Percentiles rank a stretch among this genome's conserved stretches.
phyloP scores from a whole-genome alignment of 768 basidiomycete species.

The Rossbeevera mucosa region DNA sequence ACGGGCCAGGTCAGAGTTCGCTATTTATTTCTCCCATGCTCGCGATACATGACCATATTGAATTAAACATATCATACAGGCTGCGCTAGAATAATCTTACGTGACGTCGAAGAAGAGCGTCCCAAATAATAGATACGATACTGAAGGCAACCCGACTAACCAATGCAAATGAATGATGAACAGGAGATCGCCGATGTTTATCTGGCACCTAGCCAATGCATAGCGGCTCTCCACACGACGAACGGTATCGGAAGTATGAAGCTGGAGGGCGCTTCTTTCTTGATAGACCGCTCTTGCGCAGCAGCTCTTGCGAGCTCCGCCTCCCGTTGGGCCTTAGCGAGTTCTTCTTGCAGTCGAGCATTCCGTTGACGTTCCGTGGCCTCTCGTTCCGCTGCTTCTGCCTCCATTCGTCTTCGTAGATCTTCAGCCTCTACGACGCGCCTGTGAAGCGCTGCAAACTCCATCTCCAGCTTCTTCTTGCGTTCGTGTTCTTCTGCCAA shows the following conservation, averaged over 20 bases:
- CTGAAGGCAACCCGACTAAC: neutral
- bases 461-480: constrained; percentile 25
- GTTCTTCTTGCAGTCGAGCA: constrained; percentile 29
- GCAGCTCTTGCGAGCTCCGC: constrained; percentile 20
- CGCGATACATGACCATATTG: neutral
- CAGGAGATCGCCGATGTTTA: constrained; percentile 3
- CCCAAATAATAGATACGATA: constrained; percentile 17
- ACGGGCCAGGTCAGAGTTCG: neutral
- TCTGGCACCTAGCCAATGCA: constrained; percentile 31
- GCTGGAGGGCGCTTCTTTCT: constrained; percentile 27
- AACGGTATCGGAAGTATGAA: constrained; percentile 32
- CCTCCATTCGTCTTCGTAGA: constrained; percentile 24
- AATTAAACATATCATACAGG: constrained; percentile 2
- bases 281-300: constrained; percentile 23
- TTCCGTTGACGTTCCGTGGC: constrained; percentile 25
- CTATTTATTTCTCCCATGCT: neutral
- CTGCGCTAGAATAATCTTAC: neutral
- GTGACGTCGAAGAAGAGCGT: neutral
- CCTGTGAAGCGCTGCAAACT: constrained; percentile 24
- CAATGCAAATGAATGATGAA: neutral
- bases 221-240: constrained; percentile 31
- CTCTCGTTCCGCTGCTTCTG: constrained; percentile 26
- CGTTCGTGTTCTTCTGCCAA: constrained; percentile 29
- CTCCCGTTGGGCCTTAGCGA: constrained; percentile 26
- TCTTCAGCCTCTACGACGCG: constrained; percentile 27